Percentiles rank a stretch among this genome's conserved stretches.
These are phyloP conservation scores for Tolypocladium capitatum DNA, from an alignment of 2,329 filamentous ascomycete species.

Conservation along the genomic window DNA sequence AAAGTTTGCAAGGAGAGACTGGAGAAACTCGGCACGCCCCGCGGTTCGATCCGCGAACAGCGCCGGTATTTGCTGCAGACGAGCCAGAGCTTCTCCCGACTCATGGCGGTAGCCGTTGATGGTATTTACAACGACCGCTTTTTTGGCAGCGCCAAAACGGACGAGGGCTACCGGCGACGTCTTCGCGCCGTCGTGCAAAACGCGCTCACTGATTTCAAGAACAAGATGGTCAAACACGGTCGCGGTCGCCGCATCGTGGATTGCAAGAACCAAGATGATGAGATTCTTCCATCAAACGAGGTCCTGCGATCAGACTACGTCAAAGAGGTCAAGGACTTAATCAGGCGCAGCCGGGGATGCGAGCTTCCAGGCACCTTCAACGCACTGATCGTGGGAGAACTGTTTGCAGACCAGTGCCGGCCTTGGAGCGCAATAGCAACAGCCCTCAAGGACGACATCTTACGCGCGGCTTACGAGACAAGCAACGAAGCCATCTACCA, in stretches of 20 bases:
- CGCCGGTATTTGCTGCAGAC: slow-evolving; percentile 31
- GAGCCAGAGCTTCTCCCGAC: slow-evolving; percentile 27
- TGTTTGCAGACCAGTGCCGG: slow-evolving; percentile 45
- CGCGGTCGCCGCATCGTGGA: slow-evolving; percentile 22
- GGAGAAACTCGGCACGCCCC: slow-evolving; percentile 32
- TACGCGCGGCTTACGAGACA: slow-evolving; percentile 6
- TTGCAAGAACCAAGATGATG: not conserved
- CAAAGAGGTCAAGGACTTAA: slow-evolving; percentile 8
- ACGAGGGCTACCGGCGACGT: slow-evolving; percentile 24
- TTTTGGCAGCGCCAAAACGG: slow-evolving; percentile 26
- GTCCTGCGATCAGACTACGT: slow-evolving; percentile 7
- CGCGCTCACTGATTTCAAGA: slow-evolving; percentile 24
- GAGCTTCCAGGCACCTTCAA: slow-evolving; percentile 51
- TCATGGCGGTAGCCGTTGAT: slow-evolving; percentile 32
- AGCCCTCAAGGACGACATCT: not conserved
- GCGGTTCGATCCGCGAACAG: slow-evolving; percentile 33
- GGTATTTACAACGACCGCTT: slow-evolving; percentile 39
- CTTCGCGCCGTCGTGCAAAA: slow-evolving; percentile 42
- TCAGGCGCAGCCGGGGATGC: slow-evolving; percentile 16
- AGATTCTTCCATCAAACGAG: not conserved
- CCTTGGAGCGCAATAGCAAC: slow-evolving; percentile 37
- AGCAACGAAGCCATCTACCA: slow-evolving; percentile 3
- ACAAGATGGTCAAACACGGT: slow-evolving; percentile 27
- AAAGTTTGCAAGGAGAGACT: slow-evolving; percentile 22
- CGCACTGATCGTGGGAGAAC: slow-evolving; percentile 40